These are phyloP conservation scores for Kwoniella shivajii DNA, from an alignment of 1,284 basidiomycete genomes.

Conservation along the genomic window DNA sequence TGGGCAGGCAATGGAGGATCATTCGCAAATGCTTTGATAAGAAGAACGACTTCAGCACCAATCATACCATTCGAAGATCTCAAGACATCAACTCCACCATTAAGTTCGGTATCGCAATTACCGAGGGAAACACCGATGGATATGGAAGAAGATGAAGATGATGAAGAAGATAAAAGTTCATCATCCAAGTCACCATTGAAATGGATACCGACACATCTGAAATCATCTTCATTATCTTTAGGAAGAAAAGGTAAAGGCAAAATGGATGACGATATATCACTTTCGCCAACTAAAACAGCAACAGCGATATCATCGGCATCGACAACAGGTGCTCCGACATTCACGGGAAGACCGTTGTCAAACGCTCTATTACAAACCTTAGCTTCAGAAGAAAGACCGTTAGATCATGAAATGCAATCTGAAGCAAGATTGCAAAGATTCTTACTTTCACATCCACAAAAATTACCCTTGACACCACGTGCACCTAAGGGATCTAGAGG, in stretches of 20 bases:
- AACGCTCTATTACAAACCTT: constrained; percentile 48
- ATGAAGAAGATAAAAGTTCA: not conserved
- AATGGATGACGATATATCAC: constrained; percentile 19
- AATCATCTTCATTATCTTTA: constrained; percentile 10
- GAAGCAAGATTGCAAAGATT: constrained; percentile 48
- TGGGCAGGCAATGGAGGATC: constrained; percentile 23
- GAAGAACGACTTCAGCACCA: constrained; percentile 36
- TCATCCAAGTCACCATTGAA: constrained; percentile 19
- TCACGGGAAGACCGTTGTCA: constrained; percentile 42
- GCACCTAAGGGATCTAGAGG: constrained; percentile 41
- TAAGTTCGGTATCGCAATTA: constrained; percentile 1
- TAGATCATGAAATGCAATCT: constrained; percentile 52
- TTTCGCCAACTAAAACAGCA: not conserved
- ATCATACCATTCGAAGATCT: constrained; percentile 39
- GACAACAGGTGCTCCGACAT: constrained; percentile 22
- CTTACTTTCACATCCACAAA: constrained; percentile 42
- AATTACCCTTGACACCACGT: constrained; percentile 45
- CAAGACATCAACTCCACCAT: constrained; percentile 40
- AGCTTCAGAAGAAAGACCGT: constrained; percentile 45
- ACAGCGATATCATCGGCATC: not conserved
- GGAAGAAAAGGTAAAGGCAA: constrained; percentile 39
- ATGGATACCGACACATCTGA: constrained; percentile 29
- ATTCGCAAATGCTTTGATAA: constrained; percentile 18
- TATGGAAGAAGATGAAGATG: constrained; percentile 20
- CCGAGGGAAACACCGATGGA: constrained; percentile 18